Conservation (phyloP, 179 eudicot species). For the Silene noctiflora region DNA sequence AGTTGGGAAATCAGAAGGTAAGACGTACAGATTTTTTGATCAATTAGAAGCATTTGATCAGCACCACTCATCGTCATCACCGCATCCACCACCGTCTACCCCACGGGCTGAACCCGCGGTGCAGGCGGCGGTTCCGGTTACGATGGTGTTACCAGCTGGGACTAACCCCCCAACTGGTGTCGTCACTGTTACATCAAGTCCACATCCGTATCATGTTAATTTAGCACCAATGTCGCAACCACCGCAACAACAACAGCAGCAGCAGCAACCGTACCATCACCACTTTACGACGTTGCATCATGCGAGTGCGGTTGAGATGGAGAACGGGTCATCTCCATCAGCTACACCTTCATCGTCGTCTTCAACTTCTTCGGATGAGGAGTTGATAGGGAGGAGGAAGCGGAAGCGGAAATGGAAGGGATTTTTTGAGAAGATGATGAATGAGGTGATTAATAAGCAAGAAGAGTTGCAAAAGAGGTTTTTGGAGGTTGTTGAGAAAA, state of each 20-base stretch:
- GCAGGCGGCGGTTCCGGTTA: conserved; percentile 37
- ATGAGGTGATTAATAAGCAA: conserved; percentile 50
- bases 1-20: conserved; percentile 53
- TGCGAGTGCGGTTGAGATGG: conserved; percentile 26
- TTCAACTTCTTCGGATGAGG: conserved; percentile 36
- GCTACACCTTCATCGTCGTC: background rate
- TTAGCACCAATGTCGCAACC: conserved; percentile 2
- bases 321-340: conserved; percentile 11
- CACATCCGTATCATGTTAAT: conserved; percentile 11
- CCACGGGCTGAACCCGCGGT: conserved; percentile 12
- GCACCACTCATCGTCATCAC: conserved; percentile 10
- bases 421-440: conserved; percentile 45
- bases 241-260: background rate
- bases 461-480: conserved; percentile 46
- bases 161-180: conserved; percentile 15
- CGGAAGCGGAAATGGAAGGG: conserved; percentile 46
- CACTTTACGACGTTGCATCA: background rate
- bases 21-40: conserved; percentile 55
- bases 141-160: conserved; percentile 41
- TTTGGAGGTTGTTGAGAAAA: conserved; percentile 46
- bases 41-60: conserved; percentile 51
- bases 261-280: background rate
- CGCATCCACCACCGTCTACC: conserved; percentile 19
- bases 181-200: conserved; percentile 24
- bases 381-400: conserved; percentile 21